phyloP scores from a whole-genome alignment of 2,329 filamentous ascomycete species.

The Curvularia eragrostidis region DNA sequence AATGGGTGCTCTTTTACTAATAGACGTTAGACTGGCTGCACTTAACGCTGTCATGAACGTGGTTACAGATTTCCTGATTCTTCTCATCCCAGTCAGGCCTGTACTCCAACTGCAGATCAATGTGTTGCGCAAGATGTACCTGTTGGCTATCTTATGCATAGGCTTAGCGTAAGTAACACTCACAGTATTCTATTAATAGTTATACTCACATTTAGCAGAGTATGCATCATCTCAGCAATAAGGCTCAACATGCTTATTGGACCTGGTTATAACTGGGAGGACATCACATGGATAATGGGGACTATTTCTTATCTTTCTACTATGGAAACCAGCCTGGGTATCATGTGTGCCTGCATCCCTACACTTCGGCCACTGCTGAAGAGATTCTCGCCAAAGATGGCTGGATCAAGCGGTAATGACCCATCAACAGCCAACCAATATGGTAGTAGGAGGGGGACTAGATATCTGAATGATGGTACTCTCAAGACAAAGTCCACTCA shows the following conservation, averaged over 20 bases:
- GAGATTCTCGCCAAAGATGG: background rate
- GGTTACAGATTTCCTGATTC: background rate
- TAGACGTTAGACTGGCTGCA: background rate
- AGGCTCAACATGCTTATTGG: background rate
- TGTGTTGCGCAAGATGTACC: background rate
- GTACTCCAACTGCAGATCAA: background rate
- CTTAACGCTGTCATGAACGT: slow-evolving; percentile 2
- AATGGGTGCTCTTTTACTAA: background rate
- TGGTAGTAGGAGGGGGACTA: background rate
- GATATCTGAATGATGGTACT: background rate
- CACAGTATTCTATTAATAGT: background rate
- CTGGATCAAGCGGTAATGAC: background rate
- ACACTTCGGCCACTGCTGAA: background rate
- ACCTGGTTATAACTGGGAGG: background rate
- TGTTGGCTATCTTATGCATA: background rate
- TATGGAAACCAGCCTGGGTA: background rate
- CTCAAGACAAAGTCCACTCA: background rate
- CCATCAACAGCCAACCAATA: background rate
- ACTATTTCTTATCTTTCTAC: background rate
- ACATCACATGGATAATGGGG: background rate
- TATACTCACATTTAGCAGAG: background rate
- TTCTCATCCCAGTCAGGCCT: background rate
- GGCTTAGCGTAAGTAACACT: background rate
- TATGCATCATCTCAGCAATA: slow-evolving; percentile 1
- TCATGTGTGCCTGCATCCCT: slow-evolving; percentile 2